Base-by-base conservation (phyloP, 2,329 filamentous ascomycete genomes). In the Trichophyton benhamiae region DNA sequence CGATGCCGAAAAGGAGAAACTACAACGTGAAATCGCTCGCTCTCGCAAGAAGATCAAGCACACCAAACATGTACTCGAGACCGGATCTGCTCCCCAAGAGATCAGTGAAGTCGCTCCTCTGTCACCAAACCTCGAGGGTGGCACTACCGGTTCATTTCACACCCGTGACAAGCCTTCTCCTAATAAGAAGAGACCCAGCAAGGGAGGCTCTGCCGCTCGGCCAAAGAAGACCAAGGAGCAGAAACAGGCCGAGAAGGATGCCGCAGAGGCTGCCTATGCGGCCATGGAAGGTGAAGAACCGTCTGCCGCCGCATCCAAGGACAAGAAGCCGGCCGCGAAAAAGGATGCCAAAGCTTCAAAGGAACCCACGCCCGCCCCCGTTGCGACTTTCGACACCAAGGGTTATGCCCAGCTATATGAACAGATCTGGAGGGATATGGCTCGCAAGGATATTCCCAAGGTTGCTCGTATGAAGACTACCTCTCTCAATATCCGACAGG, bases 391-490 rank as follows among this genome's bases (percentile, higher is more conserved):
- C 74, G 86, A 89, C 66, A 94, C 91, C 58, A 95, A 96, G 72
- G 91, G 89, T 17, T 99, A 95, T 77, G 91, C 95, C 70, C 91
- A 95, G 73, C 92, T 99, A 62, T 96, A 96, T 73, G 91, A 96
- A 69, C 91, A 96, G 73, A 97, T 97, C 66, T 95, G 90, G 87
- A 88, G 92, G 66, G 94, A 99, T 70, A 85, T 99, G 68, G 89
- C 92, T 1, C 86, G 90, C 63, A 96, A 96, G 72, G 91, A 96
- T 72, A 88, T 96, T 63, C 89, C 88, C 69, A 97, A 96, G 77
- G 89, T 95, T 0, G 91, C 85, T 72, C 89, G 94, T 67, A 82
- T 96, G 72, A 95, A 95, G 61, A 84, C 86, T 61, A 87, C 90
- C 67, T 96, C 92, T 0, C 85, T 92, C 62, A 83, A 86, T 7